Base-by-base conservation (phyloP, 2,329 filamentous ascomycete genomes). In the Ceratocystis ficicola region DNA sequence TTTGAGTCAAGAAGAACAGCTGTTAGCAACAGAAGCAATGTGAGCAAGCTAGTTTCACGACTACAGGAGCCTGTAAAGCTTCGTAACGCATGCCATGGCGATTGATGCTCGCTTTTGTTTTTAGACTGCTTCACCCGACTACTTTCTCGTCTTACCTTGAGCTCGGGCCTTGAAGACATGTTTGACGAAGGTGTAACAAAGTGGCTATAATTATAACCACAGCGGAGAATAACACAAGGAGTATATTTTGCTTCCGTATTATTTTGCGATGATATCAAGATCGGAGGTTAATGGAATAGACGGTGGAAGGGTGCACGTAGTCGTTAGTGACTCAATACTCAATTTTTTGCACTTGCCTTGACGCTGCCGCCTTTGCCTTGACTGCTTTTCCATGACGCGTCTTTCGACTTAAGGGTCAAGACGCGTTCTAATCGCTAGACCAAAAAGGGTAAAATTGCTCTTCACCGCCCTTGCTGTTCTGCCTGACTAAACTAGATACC, bases 101-200 rank as follows among this genome's bases (percentile, higher is more conserved):
- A 52, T 52, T 4, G 15, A 25, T 20, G 8, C n/a, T 20, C 7
- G 48, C 22, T 20, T n/a, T 28, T 8, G 25, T 30, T 41, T 10
- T 28, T 20, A n/a, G 22, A 20, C 32, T 10, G 22, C 30, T 57
- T 57, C 32, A 22, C 6, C 67, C 12, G 41, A 10, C 20, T 25
- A 30, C 36, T 36, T 55, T 64, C 64, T 41, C 30, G 17, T 61
- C 67, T 50, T 68, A 87, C 86, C 82, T 88, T 89, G 63, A 89
- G 75, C 73, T 89, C 86, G 66, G 86, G 86, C 72, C 86, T 79
- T 63, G 86, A 88, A 74, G 85, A 85, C 86, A 89, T 89, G 57
- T 68, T 81, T 71, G 69, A 8, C 20, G n/a, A 30, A 32, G 44
- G 30, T 62, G 15, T 44, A 15, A 62, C 44, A 30, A 59, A 10